Percentiles rank a stretch among this genome's conserved stretches.
Evolutionary conservation across 306 rosid species (phyloP).

Genomic region (Glycine soja): DNA sequence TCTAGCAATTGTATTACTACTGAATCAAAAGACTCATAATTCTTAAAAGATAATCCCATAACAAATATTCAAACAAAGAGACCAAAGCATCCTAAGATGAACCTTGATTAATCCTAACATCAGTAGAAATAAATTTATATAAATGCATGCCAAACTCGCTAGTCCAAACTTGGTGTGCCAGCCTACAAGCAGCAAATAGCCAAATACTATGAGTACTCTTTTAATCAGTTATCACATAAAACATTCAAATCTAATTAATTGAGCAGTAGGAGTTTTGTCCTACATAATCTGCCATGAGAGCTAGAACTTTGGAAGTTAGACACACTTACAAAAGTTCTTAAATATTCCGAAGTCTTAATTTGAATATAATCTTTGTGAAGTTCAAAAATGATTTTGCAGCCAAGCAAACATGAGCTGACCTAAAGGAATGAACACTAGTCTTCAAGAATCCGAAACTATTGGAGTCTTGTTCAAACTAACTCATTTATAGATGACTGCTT

Average conservation of each 20-base stretch:
- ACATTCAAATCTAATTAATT: too few relatives aligned
- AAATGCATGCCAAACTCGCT: too few relatives aligned
- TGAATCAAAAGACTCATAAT: not conserved
- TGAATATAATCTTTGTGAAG: not conserved
- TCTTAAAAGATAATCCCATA: not conserved
- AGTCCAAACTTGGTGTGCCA: too few relatives aligned
- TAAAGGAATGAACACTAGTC: too few relatives aligned
- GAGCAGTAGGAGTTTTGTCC: not conserved
- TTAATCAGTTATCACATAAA: too few relatives aligned
- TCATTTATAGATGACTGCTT: too few relatives aligned
- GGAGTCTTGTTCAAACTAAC: too few relatives aligned
- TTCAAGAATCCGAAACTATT: too few relatives aligned
- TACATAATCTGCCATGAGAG: not conserved
- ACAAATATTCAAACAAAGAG: not conserved
- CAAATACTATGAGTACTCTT: too few relatives aligned
- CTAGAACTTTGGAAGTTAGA: not conserved
- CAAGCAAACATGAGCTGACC: not conserved
- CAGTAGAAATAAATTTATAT: not conserved
- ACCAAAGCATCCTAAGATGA: not conserved
- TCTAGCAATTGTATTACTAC: not conserved
- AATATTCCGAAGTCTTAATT: not conserved
- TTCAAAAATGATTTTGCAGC: not conserved
- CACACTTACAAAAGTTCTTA: not conserved
- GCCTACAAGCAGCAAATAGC: too few relatives aligned
- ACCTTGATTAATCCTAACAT: not conserved